These are phyloP conservation scores for Helichrysum umbraculigerum DNA, from an alignment of 129 eudicot genomes.

Conservation along the genomic window DNA sequence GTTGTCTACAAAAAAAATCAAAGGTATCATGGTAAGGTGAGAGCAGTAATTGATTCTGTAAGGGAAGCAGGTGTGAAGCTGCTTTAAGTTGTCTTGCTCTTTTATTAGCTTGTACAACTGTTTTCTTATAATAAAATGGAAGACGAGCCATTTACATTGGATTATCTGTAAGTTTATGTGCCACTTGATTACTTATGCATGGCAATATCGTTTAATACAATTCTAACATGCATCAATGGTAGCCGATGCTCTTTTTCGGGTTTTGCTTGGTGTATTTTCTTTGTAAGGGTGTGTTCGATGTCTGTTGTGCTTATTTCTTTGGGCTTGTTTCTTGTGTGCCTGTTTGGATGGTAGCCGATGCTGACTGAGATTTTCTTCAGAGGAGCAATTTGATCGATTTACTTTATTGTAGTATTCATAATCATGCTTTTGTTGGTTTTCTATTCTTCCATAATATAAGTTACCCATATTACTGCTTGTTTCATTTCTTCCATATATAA, in stretches of 20 bases:
- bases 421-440: background rate
- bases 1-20: constrained; percentile 70
- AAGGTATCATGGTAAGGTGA: constrained; percentile 89
- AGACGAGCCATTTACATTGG: background rate
- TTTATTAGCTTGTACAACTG: background rate
- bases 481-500: no score
- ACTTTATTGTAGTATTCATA: background rate
- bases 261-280: no score
- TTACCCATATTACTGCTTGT: no score
- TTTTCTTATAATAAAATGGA: constrained; percentile 19
- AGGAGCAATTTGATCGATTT: background rate
- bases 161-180: background rate
- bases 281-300: no score
- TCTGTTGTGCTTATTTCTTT: no score
- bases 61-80: constrained; percentile 70
- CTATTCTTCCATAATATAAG: no score
- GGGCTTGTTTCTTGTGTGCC: no score
- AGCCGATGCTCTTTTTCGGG: no score
- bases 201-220: background rate
- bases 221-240: background rate
- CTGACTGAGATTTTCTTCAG: background rate
- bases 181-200: background rate
- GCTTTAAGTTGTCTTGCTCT: constrained; percentile 35
- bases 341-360: background rate
- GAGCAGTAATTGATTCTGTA: constrained; percentile 77